These are phyloP conservation scores for Hysterangium stoloniferum DNA, from an alignment of 768 basidiomycete genomes.

Conservation along the genomic window DNA sequence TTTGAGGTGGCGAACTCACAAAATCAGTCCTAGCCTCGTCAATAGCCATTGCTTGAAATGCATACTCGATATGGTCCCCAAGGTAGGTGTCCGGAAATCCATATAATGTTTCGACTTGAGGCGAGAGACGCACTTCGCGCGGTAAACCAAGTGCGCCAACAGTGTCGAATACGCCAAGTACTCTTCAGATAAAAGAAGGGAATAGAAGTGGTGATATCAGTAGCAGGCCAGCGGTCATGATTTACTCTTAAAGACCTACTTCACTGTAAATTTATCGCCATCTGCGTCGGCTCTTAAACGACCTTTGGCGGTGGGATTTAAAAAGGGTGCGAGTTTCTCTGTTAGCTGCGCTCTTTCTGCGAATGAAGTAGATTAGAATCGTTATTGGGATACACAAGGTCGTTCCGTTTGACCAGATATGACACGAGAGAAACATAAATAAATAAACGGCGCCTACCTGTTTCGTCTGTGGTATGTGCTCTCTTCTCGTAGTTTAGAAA, in stretches of 20 bases:
- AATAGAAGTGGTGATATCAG: not conserved
- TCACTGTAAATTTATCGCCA: conserved; percentile 47
- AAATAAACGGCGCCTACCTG: no score
- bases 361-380: not conserved
- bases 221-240: no score
- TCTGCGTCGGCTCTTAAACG: conserved; percentile 42
- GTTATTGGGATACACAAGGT: no score
- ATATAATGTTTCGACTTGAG: conserved; percentile 38
- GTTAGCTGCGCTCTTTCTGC: not conserved
- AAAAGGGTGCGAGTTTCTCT: conserved; percentile 49
- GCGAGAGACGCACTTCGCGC: conserved; percentile 46
- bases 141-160: conserved; percentile 66
- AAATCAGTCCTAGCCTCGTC: conserved; percentile 63
- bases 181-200: not conserved
- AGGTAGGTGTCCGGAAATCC: conserved; percentile 58
- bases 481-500: conserved; percentile 55
- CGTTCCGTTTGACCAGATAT: no score
- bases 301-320: conserved; percentile 41
- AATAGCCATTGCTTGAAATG: conserved; percentile 64
- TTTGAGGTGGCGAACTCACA: conserved; percentile 30
- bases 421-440: no score
- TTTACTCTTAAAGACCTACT: conserved; percentile 32
- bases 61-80: conserved; percentile 55
- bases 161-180: conserved; percentile 69
- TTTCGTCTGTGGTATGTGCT: conserved; percentile 41